Base-by-base conservation (phyloP, 1,284 basidiomycete species). In the Uromyces viciae-fabae region DNA sequence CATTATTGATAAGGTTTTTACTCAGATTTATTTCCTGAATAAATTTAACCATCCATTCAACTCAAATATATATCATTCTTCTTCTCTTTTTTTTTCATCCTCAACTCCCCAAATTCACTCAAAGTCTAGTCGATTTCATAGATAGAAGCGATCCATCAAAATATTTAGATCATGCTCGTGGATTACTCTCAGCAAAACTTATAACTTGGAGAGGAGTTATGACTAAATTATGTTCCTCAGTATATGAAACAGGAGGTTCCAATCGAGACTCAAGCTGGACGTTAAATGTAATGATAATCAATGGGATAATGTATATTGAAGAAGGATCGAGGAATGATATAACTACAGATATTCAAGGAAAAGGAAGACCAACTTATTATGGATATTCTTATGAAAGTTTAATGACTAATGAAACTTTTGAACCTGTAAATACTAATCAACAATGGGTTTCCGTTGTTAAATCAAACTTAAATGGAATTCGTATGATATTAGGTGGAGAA, bases 391-490 rank as follows among this genome's bases (percentile, higher is more conserved):
- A 73, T 72, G 77, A 80, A 49, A 64, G 28, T 46, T 49, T 73
- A 17, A 43, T 80, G 40, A 80, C 77, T 2, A 80, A 56, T 28
- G 36, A 49, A 2, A 2, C 14, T 22, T 73, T 80, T 62, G 2
- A 46, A 14, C 36, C 33, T 33, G 77, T 80, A 2, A 71, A 80
- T 40, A 80, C 77, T 25, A 73, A 80, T 49, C 2, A 25, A 11
- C 56, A 80, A 43, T 80, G 77, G 77, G 66, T 40, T 49, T 33
- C 68, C 43, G 54, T 80, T 58, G 77, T 80, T 19, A 80, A 80
- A 62, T 11, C 77, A 19, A 80, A 80, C 36, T 49, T 80, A n/a
- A 80, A 80, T 58, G 40, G 49, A 11, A 72, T 49, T 33, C 43
- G 58, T 52, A 11, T 80, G 17, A 80, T 80, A 68, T 3, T 80